These are phyloP conservation scores for Cyanidiococcus yangmingshanensis DNA, from an alignment of 23 red algal genomes.

Conservation along the genomic window DNA sequence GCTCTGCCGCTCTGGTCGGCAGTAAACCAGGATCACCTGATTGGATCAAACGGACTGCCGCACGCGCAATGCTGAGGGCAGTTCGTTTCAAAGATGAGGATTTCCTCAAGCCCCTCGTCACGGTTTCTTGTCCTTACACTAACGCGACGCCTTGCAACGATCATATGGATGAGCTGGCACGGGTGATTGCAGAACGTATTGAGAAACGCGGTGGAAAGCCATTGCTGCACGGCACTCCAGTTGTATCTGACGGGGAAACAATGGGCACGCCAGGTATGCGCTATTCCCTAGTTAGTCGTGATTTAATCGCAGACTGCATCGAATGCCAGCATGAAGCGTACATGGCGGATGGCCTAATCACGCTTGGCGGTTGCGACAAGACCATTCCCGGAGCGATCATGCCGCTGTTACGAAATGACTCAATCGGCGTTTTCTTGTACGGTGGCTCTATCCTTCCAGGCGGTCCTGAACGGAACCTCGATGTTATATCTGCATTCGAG, in stretches of 20 bases:
- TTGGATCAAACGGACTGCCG: slow-evolving; percentile 92
- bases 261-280: slow-evolving; percentile 98
- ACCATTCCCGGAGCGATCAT: slow-evolving; percentile 94
- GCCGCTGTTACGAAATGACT: slow-evolving; percentile 78
- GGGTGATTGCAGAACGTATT: slow-evolving; percentile 40
- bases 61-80: slow-evolving; percentile 92
- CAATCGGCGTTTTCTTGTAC: slow-evolving; percentile 90
- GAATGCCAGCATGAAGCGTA: slow-evolving; percentile 98
- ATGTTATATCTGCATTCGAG: slow-evolving; percentile 86
- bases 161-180: slow-evolving; percentile 76
- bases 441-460: slow-evolving; percentile 91
- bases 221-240: slow-evolving; percentile 90
- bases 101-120: slow-evolving; percentile 94
- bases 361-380: slow-evolving; percentile 96
- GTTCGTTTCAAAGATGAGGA: slow-evolving; percentile 92
- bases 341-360: slow-evolving; percentile 75
- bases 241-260: slow-evolving; percentile 95
- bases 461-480: slow-evolving; percentile 60
- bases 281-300: slow-evolving; percentile 81
- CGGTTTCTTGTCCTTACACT: slow-evolving; percentile 69
- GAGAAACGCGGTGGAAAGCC: slow-evolving; percentile 63
- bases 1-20: slow-evolving; percentile 59
- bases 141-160: slow-evolving; percentile 98
- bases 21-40: slow-evolving; percentile 44
- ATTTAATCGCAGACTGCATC: slow-evolving; percentile 98